Evolutionary conservation across 75 land plant genomes (phyloP), one percentile per base, ranked within the genome.

Genomic region (Ceratopteris richardii): DNA sequence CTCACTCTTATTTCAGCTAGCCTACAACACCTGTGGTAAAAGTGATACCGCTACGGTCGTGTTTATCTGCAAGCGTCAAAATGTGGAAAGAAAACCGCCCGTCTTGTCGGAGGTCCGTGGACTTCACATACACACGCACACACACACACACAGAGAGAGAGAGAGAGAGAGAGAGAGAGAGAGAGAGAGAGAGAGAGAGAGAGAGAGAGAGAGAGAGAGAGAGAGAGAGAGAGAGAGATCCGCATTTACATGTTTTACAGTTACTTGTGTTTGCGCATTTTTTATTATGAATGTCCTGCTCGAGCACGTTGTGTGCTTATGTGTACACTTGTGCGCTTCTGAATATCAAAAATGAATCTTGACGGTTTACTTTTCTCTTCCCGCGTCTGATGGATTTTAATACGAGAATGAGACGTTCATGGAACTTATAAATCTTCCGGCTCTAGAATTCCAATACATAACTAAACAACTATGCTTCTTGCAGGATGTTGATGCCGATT

Each of bases 1-100:
- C 13, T 86, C 96, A 5, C 60, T 90, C 19, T 82, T 86, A 1
- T 81, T 90, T 56, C 90, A 90, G 64, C 83, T 80, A 56, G 87
- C 87, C 6, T 58, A 72, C 57, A 90, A 90, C 48, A 55, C 68
- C 17, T 77, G 77, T 23, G 22, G 24, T 30, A 58, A 69, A 44
- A 52, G 54, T 22, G n/a, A 29, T 1, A 43, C 36, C 39, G 42
- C 62, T 2, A 31, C 44, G 5, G 87, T 86, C 0, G 77, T 76
- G 18, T 80, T 90, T 74, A 69, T 90, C 13, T 90, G 96, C 74
- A 83, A 69, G 58, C 83, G 70, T 30, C 44, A 61, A 54, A 83
- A 56, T 47, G 63, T 90, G 41, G 80, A 81, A 51, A 47, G n/a
- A 40, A 86, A 74, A 17, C 87, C 85, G 21, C 91, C 87, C 23